Percentiles rank a stretch among this genome's conserved stretches.
Evolutionary conservation across 2,329 filamentous ascomycete genomes (phyloP).

Genomic region (Diaporthe citrichinensis): DNA sequence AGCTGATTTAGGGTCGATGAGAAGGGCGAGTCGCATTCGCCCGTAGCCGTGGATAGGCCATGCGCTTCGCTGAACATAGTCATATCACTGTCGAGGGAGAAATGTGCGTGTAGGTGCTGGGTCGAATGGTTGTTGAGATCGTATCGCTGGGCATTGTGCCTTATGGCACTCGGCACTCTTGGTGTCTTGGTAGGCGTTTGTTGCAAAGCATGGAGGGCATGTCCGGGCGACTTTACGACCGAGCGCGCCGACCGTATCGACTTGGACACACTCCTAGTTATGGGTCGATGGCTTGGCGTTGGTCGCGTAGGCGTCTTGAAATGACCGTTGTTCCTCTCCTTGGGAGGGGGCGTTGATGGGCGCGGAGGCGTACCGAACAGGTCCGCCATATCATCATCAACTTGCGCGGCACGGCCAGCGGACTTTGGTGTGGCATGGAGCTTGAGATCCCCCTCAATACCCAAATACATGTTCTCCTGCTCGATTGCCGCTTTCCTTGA

Average conservation of each 20-base stretch:
- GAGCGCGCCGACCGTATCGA: slow-evolving; percentile 65
- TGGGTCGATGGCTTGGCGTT: slow-evolving; percentile 72
- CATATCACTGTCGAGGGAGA: slow-evolving; percentile 48
- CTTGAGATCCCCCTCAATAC: slow-evolving; percentile 12
- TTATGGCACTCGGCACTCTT: slow-evolving; percentile 50
- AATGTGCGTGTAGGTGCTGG: slow-evolving; percentile 50
- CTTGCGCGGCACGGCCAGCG: slow-evolving; percentile 47
- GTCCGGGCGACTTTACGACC: slow-evolving; percentile 59
- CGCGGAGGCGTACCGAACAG: slow-evolving; percentile 75
- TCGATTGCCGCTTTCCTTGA: slow-evolving; percentile 53
- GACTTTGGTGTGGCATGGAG: slow-evolving; percentile 50
- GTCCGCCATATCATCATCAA: slow-evolving; percentile 59
- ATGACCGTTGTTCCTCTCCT: slow-evolving; percentile 59
- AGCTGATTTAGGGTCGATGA: slow-evolving; percentile 75
- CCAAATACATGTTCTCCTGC: slow-evolving; percentile 58
- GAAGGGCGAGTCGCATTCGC: slow-evolving; percentile 67
- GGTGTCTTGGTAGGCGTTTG: slow-evolving; percentile 63
- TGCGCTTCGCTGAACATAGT: slow-evolving; percentile 42
- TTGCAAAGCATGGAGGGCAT: slow-evolving; percentile 56
- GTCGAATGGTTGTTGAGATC: slow-evolving; percentile 46
- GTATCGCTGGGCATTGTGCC: slow-evolving; percentile 56
- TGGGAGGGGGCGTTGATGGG: slow-evolving; percentile 68
- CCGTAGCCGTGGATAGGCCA: slow-evolving; percentile 33
- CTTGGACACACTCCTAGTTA: slow-evolving; percentile 72
- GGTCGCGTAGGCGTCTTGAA: slow-evolving; percentile 76